Conservation (phyloP, 257 asterid species). For the Oldenlandia corymbosa region DNA sequence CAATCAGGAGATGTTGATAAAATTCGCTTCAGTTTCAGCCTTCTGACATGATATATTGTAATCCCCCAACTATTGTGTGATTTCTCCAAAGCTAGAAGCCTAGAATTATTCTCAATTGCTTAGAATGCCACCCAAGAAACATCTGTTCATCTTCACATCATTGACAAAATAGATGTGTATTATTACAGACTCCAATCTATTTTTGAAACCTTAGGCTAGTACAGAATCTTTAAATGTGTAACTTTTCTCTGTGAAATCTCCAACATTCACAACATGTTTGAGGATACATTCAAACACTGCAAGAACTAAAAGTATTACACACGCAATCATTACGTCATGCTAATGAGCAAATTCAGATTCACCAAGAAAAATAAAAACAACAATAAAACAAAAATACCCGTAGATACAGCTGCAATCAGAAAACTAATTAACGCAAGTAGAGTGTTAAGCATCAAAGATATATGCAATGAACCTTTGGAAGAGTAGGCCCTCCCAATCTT, state of each 20-base stretch:
- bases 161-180: neutral
- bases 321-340: neutral
- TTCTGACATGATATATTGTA: neutral
- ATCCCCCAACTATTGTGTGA: neutral
- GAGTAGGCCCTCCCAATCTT: constrained; percentile 48
- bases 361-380: neutral
- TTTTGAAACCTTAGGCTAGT: neutral
- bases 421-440: constrained; percentile 18
- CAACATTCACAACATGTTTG: too few species aligned
- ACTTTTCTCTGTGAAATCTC: too few species aligned
- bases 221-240: too few species aligned
- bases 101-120: too few species aligned
- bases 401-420: constrained; percentile 13
- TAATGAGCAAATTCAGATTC: neutral
- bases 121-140: too few species aligned
- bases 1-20: neutral
- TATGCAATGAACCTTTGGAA: constrained; percentile 58
- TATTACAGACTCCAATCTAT: neutral
- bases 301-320: neutral
- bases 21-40: neutral
- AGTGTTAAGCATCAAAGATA: constrained; percentile 31
- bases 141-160: neutral
- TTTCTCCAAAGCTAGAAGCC: neutral
- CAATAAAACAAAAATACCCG: constrained; percentile 2
- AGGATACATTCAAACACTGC: neutral